A percentile compares a stretch with the other conserved stretches of the same genome.
phyloP scores from a whole-genome alignment of 495 filamentous ascomycete genomes.

The Monascus purpureus region DNA sequence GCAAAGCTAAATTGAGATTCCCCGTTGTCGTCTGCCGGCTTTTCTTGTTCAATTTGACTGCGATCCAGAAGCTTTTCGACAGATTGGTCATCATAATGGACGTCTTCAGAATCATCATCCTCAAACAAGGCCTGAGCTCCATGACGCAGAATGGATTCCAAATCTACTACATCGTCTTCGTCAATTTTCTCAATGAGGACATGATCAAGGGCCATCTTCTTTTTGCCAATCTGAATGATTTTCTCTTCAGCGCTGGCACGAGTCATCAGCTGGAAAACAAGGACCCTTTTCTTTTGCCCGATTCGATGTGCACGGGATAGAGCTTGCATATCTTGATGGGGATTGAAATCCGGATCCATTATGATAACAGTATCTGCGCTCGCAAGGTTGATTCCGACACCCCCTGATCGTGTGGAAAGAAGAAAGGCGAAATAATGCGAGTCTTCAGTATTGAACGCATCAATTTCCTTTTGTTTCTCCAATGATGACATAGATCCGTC shows the following conservation, averaged over 20 bases:
- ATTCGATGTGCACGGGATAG: constrained; percentile 90
- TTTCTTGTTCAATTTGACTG: constrained; percentile 59
- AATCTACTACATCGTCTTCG: constrained; percentile 56
- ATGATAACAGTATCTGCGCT: constrained; percentile 98
- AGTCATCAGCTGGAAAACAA: constrained; percentile 89
- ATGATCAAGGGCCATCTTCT: constrained; percentile 89
- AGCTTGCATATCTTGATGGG: constrained; percentile 94
- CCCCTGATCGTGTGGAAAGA: constrained; percentile 84
- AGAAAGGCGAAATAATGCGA: constrained; percentile 80
- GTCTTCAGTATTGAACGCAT: constrained; percentile 76
- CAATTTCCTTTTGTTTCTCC: constrained; percentile 87
- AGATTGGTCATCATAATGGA: constrained; percentile 64
- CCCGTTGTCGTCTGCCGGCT: constrained; percentile 40
- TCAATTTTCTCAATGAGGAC: constrained; percentile 85
- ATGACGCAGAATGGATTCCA: constrained; percentile 80
- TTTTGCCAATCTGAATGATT: constrained; percentile 89
- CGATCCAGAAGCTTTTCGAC: constrained; percentile 84
- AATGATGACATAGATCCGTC: constrained; percentile 70
- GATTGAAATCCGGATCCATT: constrained; percentile 95
- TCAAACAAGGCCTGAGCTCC: constrained; percentile 79
- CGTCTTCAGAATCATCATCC: constrained; percentile 48
- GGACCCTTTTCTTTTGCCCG: constrained; percentile 86
- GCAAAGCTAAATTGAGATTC: constrained; percentile 82
- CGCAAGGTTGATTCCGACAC: constrained; percentile 94
- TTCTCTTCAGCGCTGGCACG: constrained; percentile 83